These are phyloP conservation scores for Aspergillus terreus DNA, from an alignment of 2,329 filamentous ascomycete species.

Conservation along the genomic window DNA sequence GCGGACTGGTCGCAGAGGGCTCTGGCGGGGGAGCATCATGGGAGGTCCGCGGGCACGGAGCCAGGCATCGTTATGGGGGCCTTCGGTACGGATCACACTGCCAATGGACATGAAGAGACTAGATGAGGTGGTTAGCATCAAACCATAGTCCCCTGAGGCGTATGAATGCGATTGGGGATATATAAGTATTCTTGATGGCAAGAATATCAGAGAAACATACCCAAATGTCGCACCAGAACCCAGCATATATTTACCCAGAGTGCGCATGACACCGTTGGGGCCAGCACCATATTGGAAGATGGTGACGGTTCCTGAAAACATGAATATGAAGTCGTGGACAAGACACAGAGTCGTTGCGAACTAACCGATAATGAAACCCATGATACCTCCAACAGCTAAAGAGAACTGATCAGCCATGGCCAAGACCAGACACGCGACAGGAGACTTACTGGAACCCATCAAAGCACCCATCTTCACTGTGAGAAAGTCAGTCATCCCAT, in stretches of 20 bases:
- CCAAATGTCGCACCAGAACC: conserved; percentile 94
- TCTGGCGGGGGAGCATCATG: conserved; percentile 59
- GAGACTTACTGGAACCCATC: conserved; percentile 90
- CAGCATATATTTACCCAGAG: conserved; percentile 93
- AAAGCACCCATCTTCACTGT: conserved; percentile 95
- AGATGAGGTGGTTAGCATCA: not conserved
- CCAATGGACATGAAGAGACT: conserved; percentile 99
- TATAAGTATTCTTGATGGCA: too few relatives aligned
- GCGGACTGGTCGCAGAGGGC: conserved; percentile 28
- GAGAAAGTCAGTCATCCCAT: conserved; percentile 22
- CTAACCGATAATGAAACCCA: conserved; percentile 95
- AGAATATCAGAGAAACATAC: conserved; percentile 49
- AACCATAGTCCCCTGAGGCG: not conserved
- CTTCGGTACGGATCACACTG: conserved; percentile 90
- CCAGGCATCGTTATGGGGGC: conserved; percentile 74
- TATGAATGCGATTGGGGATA: not conserved
- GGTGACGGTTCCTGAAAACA: conserved; percentile 70
- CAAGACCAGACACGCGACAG: not conserved
- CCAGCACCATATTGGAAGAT: conserved; percentile 95
- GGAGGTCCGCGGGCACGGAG: conserved; percentile 69
- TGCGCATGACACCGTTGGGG: conserved; percentile 88
- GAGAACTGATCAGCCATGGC: conserved; percentile 5
- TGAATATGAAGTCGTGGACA: conserved; percentile 3
- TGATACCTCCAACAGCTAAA: conserved; percentile 86
- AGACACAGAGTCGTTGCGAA: conserved; percentile 1